These are phyloP conservation scores for Auricularia heimuer DNA, from an alignment of 768 basidiomycete genomes.

Conservation along the genomic window DNA sequence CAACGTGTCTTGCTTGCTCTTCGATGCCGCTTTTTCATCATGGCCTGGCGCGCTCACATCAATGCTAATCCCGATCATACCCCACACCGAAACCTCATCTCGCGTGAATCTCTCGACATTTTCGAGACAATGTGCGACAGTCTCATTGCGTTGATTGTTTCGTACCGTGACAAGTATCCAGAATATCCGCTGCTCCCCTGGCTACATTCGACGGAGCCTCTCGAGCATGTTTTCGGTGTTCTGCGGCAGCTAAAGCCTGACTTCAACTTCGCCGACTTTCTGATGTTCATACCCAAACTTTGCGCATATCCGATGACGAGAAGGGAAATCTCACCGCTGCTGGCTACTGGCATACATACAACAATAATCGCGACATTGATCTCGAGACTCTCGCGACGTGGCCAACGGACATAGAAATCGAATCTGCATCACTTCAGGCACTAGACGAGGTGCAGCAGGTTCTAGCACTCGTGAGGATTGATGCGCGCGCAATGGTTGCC, in stretches of 20 bases:
- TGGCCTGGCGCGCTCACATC: conserved; percentile 17
- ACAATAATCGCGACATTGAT: conserved; percentile 14
- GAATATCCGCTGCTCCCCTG: conserved; percentile 20
- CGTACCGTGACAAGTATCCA: conserved; percentile 11
- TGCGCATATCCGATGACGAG: not conserved
- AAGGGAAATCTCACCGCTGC: conserved; percentile 3
- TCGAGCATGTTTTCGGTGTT: conserved; percentile 23
- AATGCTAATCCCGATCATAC: conserved; percentile 11
- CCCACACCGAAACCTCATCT: conserved; percentile 14
- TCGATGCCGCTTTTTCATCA: conserved; percentile 17
- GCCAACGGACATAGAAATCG: conserved; percentile 14
- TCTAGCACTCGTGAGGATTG: not conserved
- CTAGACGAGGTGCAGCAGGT: not conserved
- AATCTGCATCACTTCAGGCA: not conserved
- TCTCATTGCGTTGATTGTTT: conserved; percentile 14
- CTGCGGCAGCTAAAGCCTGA: conserved; percentile 15
- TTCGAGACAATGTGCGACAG: conserved; percentile 15
- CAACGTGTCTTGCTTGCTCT: conserved; percentile 17
- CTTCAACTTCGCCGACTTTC: conserved; percentile 16
- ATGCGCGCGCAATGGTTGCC: not conserved
- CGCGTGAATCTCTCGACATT: conserved; percentile 16
- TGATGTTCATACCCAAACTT: conserved; percentile 16
- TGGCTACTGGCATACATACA: conserved; percentile 21
- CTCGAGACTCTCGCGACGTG: conserved; percentile 13
- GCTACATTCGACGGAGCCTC: conserved; percentile 23